phyloP scores from a whole-genome alignment of 1,139 yeast genomes.

The Pichia sp. region DNA sequence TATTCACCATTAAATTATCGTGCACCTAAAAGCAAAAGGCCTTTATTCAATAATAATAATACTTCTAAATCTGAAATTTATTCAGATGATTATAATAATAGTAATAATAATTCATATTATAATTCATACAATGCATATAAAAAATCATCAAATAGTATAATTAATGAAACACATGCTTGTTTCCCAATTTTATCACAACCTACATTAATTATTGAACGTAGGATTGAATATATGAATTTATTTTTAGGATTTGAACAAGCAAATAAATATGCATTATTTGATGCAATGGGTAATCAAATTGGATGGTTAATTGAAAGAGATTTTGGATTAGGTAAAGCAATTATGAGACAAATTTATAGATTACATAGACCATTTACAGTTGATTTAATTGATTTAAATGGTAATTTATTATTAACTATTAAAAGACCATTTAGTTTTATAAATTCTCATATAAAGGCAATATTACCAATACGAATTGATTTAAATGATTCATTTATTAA shows the following conservation, averaged over 20 bases:
- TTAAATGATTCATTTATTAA: too few relatives aligned
- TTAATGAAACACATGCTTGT: constrained; percentile 37
- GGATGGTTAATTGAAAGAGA: constrained; percentile 83
- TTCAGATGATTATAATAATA: background rate
- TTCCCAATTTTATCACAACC: constrained; percentile 42
- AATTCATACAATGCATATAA: background rate
- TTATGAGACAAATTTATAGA: constrained; percentile 73
- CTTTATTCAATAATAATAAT: too few relatives aligned
- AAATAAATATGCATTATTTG: constrained; percentile 67
- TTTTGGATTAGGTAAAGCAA: constrained; percentile 55
- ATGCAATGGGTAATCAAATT: constrained; percentile 60
- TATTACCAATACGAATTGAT: constrained; percentile 38
- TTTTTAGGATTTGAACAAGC: constrained; percentile 88
- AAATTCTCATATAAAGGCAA: constrained; percentile 75
- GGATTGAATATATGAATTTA: constrained; percentile 78
- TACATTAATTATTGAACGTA: constrained; percentile 76
- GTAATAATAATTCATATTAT: too few relatives aligned
- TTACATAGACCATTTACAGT: constrained; percentile 83
- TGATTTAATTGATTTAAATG: constrained; percentile 66
- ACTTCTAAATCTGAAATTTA: too few relatives aligned
- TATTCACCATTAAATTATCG: constrained; percentile 17
- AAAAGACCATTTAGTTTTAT: constrained; percentile 79
- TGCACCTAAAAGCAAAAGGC: background rate
- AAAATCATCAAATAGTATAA: constrained; percentile 3
- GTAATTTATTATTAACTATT: constrained; percentile 62